Evolutionary conservation across 768 basidiomycete genomes (phyloP).

Genomic region (Polyporus arcularius): DNA sequence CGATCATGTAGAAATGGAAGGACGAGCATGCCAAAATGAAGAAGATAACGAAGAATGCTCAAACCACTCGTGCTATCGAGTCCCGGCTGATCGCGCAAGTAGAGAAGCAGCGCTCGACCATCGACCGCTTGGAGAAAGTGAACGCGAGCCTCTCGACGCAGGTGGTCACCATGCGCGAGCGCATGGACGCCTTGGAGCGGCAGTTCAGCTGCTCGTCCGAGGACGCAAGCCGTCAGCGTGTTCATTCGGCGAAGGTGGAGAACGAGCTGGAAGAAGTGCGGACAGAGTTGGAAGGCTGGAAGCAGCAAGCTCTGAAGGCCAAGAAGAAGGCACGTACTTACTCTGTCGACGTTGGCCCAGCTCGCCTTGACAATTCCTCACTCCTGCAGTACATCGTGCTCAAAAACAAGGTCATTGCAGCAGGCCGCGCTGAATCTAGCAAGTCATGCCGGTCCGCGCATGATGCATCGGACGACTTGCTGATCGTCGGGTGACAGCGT

Average conservation of each 20-base stretch:
- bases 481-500: neutral
- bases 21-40: neutral
- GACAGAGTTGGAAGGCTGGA: constrained; percentile 7
- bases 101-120: neutral
- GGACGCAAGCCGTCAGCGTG: constrained; percentile 3
- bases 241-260: neutral
- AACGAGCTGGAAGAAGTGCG: neutral
- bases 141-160: neutral
- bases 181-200: neutral
- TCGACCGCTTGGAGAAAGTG: neutral
- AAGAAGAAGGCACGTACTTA: constrained; percentile 11
- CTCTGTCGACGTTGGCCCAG: neutral
- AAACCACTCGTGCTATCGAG: neutral
- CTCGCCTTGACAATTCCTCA: no score
- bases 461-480: constrained; percentile 10
- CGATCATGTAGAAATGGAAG: neutral
- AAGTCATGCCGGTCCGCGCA: neutral
- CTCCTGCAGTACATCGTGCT: constrained; percentile 8
- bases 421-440: neutral
- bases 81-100: neutral
- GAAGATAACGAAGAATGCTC: neutral
- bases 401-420: constrained; percentile 4
- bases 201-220: constrained; percentile 6
- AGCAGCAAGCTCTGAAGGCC: constrained; percentile 7
- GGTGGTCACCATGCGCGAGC: neutral